Evolutionary conservation across 495 filamentous ascomycete species (phyloP), one percentile per base, ranked within the genome.

Genomic region (Stereocaulon alpinum): DNA sequence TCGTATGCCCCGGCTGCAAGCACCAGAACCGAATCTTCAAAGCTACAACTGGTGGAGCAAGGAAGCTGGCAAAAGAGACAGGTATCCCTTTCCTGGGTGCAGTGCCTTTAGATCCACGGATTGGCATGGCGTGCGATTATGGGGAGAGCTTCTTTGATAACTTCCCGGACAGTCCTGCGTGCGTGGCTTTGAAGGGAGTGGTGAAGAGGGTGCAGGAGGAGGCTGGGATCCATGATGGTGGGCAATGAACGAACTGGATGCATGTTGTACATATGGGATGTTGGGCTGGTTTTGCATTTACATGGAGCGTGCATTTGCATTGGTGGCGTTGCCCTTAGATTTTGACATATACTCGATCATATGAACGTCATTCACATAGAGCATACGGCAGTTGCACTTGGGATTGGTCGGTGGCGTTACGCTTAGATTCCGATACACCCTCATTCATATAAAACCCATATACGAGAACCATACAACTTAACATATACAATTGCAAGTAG

Each of bases 101-200:
- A 24, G 91, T 98, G n/a, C 93, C 93, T 41, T 73, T 98, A 47
- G 93, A 98, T 64, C 92, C 93, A 5, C 77, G 92, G 50, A 91
- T 98, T 55, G 91, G 93, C 1, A 95, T 96, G 87, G 84, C 90
- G 4, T 94, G 91, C 66, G 93, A 98, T 69, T 96, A 87, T 72
- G 93, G 93, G 1, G 94, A 97, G 80, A 96, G 90, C 69, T 97
- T 96, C 72, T 88, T 97, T 64, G 91, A 97, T 59, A 80, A 82
- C 45, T 98, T 86, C 70, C 88, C 92, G 0, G 92, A 97, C 61
- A 95, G 88, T 64, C 91, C 92, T 30, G 91, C 91, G 3, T 91
- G 86, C 64, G 75, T 74, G 60, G 89, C 89, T 4, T 78, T 96
- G 37, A 83, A 80, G 72, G 72, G 71, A 32, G 89, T 96, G 29